These are phyloP conservation scores for Tolypocladium album DNA, from an alignment of 2,329 filamentous ascomycete species.

Conservation along the genomic window DNA sequence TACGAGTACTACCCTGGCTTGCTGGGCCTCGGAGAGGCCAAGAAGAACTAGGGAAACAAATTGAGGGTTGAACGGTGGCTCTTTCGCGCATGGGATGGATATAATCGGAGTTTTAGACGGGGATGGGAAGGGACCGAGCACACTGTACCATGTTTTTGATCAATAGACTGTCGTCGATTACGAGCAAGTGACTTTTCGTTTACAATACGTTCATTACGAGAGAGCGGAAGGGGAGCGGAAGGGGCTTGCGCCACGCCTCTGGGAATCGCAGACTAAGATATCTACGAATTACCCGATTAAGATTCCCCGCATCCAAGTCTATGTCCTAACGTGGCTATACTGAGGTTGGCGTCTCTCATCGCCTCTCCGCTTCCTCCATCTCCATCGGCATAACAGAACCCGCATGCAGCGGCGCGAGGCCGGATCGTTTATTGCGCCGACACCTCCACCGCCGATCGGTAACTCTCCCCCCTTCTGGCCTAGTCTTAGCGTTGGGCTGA, in stretches of 20 bases:
- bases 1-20: conserved; percentile 16
- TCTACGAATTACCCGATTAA: too few species aligned
- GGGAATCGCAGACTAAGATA: too few species aligned
- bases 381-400: neutral
- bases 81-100: neutral
- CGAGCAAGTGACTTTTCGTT: neutral
- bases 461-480: too few species aligned
- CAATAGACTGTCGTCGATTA: neutral
- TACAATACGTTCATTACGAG: neutral
- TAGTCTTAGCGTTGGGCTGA: neutral
- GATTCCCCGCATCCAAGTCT: too few species aligned
- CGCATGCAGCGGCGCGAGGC: neutral
- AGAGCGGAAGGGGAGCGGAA: too few species aligned
- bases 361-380: neutral
- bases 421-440: neutral
- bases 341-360: too few species aligned
- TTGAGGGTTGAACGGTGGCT: neutral
- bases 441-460: neutral
- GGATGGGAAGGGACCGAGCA: neutral
- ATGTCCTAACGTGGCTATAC: too few species aligned
- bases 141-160: neutral
- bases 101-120: neutral
- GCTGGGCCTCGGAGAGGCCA: conserved; percentile 1
- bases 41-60: neutral
- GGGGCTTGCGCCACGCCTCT: too few species aligned